A percentile compares a stretch with the other conserved stretches of the same genome.
phyloP scores from a whole-genome alignment of 768 basidiomycete species.

The Lentinula detonsa region DNA sequence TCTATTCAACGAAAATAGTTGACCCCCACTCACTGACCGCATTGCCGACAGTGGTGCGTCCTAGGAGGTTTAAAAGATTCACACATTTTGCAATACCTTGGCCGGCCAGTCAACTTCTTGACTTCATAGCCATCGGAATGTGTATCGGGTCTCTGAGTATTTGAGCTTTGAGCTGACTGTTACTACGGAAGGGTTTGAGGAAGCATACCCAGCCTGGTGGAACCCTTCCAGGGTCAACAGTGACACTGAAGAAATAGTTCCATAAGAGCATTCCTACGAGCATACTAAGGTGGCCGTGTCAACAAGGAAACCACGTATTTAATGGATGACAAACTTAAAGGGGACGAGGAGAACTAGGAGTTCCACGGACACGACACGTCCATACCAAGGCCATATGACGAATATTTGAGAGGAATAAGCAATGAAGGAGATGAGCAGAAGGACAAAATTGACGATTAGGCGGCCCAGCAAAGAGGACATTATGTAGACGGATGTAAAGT shows the following conservation, averaged over 20 bases:
- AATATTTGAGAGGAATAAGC: slow-evolving; percentile 67
- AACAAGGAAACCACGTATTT: neutral
- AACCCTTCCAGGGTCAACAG: slow-evolving; percentile 79
- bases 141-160: slow-evolving; percentile 65
- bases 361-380: slow-evolving; percentile 63
- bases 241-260: slow-evolving; percentile 85
- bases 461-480: slow-evolving; percentile 47
- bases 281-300: slow-evolving; percentile 37
- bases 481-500: neutral
- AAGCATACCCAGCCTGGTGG: slow-evolving; percentile 69
- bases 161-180: neutral
- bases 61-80: slow-evolving; percentile 80
- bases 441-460: slow-evolving; percentile 62
- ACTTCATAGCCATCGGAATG: slow-evolving; percentile 77
- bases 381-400: slow-evolving; percentile 88
- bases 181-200: neutral
- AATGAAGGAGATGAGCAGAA: slow-evolving; percentile 78
- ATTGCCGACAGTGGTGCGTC: slow-evolving; percentile 89
- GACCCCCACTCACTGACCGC: slow-evolving; percentile 55
- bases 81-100: slow-evolving; percentile 86
- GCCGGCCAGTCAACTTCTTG: slow-evolving; percentile 78
- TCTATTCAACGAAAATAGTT: neutral
- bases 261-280: slow-evolving; percentile 74
- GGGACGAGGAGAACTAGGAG: slow-evolving; percentile 74
- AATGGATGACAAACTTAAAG: slow-evolving; percentile 69